Evolutionary conservation across 208 protist genomes (phyloP), one percentile per base, ranked within the genome.

Genomic region (Crithidia brevicula): DNA sequence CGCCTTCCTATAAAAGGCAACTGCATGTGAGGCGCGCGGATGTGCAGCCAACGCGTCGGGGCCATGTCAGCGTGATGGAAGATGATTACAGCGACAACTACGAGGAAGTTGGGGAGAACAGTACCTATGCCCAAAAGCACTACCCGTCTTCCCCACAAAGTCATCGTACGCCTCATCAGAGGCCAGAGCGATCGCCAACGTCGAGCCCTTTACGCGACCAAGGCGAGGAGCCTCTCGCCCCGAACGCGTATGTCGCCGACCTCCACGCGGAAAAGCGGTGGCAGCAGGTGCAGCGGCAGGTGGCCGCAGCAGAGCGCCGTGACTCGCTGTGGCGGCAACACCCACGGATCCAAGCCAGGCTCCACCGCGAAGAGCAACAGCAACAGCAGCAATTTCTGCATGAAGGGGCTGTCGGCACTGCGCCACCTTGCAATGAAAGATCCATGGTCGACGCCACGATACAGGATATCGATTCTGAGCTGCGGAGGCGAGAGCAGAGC

Each of bases 221-320:
- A 40, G 36, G 36, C 10, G 15, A 40, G 36, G 0, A 13, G 51
- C 38, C 33, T 4, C 40, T 28, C 31, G 22, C 15, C 1, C 50
- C 31, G 13, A 33, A 59, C 49, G 34, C 67, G n/a, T 75, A 68
- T 54, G 45, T 59, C 13, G 20, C 42, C 4, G 23, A 64, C 22
- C 38, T 75, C 23, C 69, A 59, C 53, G 69, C 60, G 34, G 33
- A 68, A 28, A 30, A 33, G 34, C 61, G 62, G 13, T 75, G 69
- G 69, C 40, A 52, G 43, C 15, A 63, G 43, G 28, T 36, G 34
- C 45, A 67, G 50, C 49, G 47, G 34, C 61, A 67, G 47, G 61
- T 58, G 34, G 40, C 61, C 1, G 61, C 50, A 3, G 61, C 40
- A 49, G 50, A 67, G 54, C 58, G 51, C 28, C 67, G 59, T 4